Conservation (phyloP, 345 rosid genomes). For the Anastatica hierochuntica region DNA sequence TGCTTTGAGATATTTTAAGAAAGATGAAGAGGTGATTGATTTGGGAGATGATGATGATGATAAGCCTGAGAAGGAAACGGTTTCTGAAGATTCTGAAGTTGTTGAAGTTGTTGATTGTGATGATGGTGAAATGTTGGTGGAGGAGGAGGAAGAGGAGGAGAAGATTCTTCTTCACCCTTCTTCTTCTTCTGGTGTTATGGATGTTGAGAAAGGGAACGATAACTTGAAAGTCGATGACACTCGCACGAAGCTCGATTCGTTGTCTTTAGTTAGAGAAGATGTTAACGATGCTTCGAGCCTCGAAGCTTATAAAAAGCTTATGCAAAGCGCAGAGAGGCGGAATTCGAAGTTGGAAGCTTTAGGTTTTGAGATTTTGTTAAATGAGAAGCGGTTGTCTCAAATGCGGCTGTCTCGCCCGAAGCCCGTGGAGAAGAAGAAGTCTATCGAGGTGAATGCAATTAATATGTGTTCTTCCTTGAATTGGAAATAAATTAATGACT, state of each 20-base stretch:
- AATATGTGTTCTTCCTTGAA: neutral
- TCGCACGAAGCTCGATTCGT: constrained; percentile 32
- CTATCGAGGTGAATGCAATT: constrained; percentile 23
- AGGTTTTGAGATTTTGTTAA: constrained; percentile 47
- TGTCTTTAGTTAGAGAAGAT: constrained; percentile 33
- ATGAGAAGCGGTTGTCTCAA: constrained; percentile 33
- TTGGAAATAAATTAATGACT: neutral
- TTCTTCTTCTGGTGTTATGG: constrained; percentile 21
- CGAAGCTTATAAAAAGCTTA: constrained; percentile 57
- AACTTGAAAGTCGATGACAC: constrained; percentile 34
- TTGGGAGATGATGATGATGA: constrained; percentile 40
- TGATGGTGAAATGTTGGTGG: constrained; percentile 22
- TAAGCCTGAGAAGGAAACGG: constrained; percentile 16
- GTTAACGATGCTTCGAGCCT: constrained; percentile 27
- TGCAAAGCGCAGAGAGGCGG: constrained; percentile 44
- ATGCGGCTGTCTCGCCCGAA: constrained; percentile 40
- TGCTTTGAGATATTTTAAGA: constrained; percentile 27
- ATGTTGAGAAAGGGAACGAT: constrained; percentile 28
- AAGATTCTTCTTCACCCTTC: constrained; percentile 20
- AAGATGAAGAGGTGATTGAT: constrained; percentile 36
- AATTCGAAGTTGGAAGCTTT: constrained; percentile 35
- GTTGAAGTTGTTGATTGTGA: constrained; percentile 30
- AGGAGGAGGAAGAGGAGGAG: constrained; percentile 14
- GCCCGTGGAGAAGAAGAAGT: constrained; percentile 32
- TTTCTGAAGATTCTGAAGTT: constrained; percentile 48